Percentiles rank a stretch among this genome's conserved stretches.
phyloP scores from a whole-genome alignment of 2,329 filamentous ascomycete species.

The Fusarium penzigii region DNA sequence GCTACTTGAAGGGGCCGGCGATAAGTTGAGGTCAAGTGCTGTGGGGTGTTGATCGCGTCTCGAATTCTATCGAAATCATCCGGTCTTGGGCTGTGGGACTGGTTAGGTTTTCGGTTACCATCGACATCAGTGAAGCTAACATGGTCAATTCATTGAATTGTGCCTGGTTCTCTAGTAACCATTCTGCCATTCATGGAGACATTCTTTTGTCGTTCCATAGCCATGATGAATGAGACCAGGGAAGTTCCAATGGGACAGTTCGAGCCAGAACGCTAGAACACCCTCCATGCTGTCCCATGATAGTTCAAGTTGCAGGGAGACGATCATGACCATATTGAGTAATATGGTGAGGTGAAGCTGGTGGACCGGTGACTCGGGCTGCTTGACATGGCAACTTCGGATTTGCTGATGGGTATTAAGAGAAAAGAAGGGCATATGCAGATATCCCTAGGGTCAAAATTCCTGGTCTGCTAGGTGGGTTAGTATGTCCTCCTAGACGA shows the following conservation, averaged over 20 bases:
- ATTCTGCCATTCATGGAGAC: too few relatives aligned
- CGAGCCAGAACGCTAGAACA: too few relatives aligned
- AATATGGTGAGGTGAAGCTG: conserved; percentile 7
- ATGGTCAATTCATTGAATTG: too few relatives aligned
- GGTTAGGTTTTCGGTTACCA: background rate
- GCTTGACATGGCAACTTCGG: conserved; percentile 6
- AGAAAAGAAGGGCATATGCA: conserved; percentile 7
- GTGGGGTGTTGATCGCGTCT: background rate
- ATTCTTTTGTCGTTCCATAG: too few relatives aligned
- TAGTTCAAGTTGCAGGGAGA: conserved; percentile 1
- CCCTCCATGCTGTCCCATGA: too few relatives aligned
- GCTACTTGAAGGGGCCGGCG: background rate
- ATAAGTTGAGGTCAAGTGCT: background rate
- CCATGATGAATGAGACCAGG: too few relatives aligned
- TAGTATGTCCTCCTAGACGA: background rate
- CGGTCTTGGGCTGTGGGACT: conserved; percentile 5
- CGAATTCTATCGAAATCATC: conserved; percentile 9
- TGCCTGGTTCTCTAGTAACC: too few relatives aligned
- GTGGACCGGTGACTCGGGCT: conserved; percentile 22
- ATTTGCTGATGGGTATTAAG: conserved; percentile 5
- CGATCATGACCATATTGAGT: conserved; percentile 22
- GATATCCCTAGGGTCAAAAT: background rate
- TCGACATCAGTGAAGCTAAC: background rate
- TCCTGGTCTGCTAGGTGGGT: background rate
- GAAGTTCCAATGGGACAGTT: too few relatives aligned